A percentile compares a stretch with the other conserved stretches of the same genome.
Conservation (phyloP, 768 basidiomycete genomes). For the Mycena crocata region DNA sequence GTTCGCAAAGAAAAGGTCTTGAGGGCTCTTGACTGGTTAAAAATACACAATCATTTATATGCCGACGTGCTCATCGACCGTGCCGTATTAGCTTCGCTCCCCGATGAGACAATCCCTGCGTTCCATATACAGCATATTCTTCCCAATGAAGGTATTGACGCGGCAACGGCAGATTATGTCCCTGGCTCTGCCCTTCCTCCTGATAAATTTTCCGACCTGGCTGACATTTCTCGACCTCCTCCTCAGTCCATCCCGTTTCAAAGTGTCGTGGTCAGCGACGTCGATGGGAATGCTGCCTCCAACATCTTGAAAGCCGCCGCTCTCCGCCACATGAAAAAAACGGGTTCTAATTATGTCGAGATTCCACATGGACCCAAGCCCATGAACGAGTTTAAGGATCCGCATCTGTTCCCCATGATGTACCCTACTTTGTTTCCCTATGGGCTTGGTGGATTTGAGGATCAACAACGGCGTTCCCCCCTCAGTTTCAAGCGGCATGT, state of each 20-base stretch:
- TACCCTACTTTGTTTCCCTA: slow-evolving; percentile 44
- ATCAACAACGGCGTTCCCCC: background rate
- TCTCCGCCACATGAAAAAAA: background rate
- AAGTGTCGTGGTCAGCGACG: background rate
- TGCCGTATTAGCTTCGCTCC: slow-evolving; percentile 15
- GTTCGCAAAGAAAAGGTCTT: slow-evolving; percentile 28
- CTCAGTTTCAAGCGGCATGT: slow-evolving; percentile 27
- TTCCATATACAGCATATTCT: slow-evolving; percentile 29
- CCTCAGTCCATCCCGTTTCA: background rate
- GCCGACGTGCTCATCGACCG: slow-evolving; percentile 25
- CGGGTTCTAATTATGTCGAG: slow-evolving; percentile 21
- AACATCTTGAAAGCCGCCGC: background rate
- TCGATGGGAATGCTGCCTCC: background rate
- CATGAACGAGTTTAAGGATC: slow-evolving; percentile 40
- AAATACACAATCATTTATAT: slow-evolving; percentile 38
- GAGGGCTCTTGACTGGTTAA: slow-evolving; percentile 40
- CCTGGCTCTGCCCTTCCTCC: background rate
- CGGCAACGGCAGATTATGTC: background rate
- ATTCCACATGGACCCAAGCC: slow-evolving; percentile 34
- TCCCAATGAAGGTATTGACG: background rate
- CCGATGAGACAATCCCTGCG: slow-evolving; percentile 21
- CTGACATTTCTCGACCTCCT: too few species aligned
- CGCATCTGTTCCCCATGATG: slow-evolving; percentile 37
- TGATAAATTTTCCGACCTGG: background rate
- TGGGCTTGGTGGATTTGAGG: slow-evolving; percentile 40